Base-by-base conservation (phyloP, 805 yeast genomes). In the Dipodascus albidus region DNA sequence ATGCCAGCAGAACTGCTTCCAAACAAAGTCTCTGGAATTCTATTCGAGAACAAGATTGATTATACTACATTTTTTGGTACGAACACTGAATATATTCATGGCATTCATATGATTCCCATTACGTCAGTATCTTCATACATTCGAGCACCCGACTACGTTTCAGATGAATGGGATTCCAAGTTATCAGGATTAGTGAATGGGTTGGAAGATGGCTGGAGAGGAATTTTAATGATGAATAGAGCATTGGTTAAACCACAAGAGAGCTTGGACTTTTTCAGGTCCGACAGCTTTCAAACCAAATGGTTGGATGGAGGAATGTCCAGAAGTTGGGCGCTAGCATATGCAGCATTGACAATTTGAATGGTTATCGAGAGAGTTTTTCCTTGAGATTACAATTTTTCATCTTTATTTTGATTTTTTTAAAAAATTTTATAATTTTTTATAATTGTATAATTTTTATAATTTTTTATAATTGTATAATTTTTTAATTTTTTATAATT, bases 291-390 rank as follows among this genome's bases (percentile, higher is more conserved):
- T 74, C 65, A 73, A 42, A 68, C 69, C 20, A 61, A 67, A 2
- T 76, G 75, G 58, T 76, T 89, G 51, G 96, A 89, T 62, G 76
- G 76, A 55, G 96, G 96, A 1, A 87, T 85, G 76, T 80, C 90
- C 22, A 71, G 81, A 55, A 83, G 96, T 0, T 88, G 96, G 95
- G 79, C 88, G 1, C 70, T 87, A 54, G 81, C 95, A 0, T 87
- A 78, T 61, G 73, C 85, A 50, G 59, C 53, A 17, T 54, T 38
- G 20, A 38, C 44, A 17, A 15, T 31, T 31, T 31, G n/a, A n/a
- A n/a, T n/a, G n/a, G n/a, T n/a, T n/a, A n/a, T n/a, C n/a, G n/a
- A n/a, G n/a, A n/a, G n/a, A n/a, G n/a, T n/a, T n/a, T n/a, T n/a
- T n/a, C n/a, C n/a, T n/a, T n/a, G n/a, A n/a, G n/a, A n/a, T n/a